Base-by-base conservation (phyloP, 2,329 filamentous ascomycete species). In the Escovopsis sp. region DNA sequence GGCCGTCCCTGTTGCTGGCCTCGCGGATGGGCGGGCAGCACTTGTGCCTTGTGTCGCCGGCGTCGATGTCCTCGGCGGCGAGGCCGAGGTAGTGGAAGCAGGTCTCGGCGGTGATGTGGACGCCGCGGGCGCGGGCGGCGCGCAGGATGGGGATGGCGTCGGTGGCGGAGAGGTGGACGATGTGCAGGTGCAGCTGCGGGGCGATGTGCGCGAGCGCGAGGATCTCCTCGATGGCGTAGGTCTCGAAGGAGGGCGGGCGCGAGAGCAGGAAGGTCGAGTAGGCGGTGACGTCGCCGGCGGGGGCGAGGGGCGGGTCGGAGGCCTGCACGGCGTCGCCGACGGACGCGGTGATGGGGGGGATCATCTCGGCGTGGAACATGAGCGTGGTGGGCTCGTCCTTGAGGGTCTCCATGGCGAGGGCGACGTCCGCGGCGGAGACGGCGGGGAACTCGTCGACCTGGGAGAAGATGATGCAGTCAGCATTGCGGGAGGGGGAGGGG, bases 301-400 rank as follows among this genome's bases (percentile, higher is more conserved):
- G 84, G 1, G 74, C 74, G 7, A 82, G 64, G 0, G 84, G 83
- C 14, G 84, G 76, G 7, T 73, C 67, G 0, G 83, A 84, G 24
- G 65, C 62, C 53, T 84, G 81, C 4, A 86, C 78, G 24, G 78
- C 76, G 57, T 91, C 85, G 41, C 84, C 82, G 2, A 88, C 82
- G 0, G 84, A 87, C 50, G 77, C 76, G 39, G 83, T 65, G 50
- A 88, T 83, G 14, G 86, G 84, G n/a, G 89, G 87, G 11, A 93
- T 80, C 87, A 95, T 96, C 62, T 98, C 91, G 43, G 91, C 91
- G 57, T 98, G 91, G 67, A 98, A 98, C 89, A 98, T 96, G 53
- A 96, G 77, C 0, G 87, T 94, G 2, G 91, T 96, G 14, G 85
- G 74, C 41, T 80, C 74, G 51, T 85, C 78, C 46, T 84, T 83